phyloP scores from a whole-genome alignment of 2,329 filamentous ascomycete species.

The Talaromyces pinophilus region DNA sequence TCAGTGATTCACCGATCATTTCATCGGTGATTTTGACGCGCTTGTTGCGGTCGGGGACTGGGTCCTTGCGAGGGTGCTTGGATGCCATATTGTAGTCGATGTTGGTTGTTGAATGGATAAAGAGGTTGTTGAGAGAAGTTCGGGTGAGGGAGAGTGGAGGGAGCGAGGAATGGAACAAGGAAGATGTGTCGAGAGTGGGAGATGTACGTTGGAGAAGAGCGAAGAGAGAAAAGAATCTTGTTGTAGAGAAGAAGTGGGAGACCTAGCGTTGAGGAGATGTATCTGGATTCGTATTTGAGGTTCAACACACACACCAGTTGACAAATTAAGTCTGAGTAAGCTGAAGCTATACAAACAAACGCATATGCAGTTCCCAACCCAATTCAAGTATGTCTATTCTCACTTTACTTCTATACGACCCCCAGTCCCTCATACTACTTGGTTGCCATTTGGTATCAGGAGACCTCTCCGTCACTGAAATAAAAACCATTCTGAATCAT shows the following conservation, averaged over 20 bases:
- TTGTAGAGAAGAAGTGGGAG: too few relatives aligned
- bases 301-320: not conserved
- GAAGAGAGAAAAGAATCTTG: not conserved
- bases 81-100: not conserved
- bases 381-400: not conserved
- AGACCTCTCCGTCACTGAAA: not conserved
- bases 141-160: not conserved
- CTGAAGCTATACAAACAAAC: not conserved
- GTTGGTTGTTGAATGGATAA: not conserved
- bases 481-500: not conserved
- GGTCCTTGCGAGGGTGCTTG: not conserved
- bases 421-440: not conserved
- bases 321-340: not conserved
- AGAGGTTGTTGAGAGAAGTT: not conserved
- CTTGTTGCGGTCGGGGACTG: slow-evolving; percentile 11
- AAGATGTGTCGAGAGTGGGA: not conserved
- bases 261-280: too few relatives aligned
- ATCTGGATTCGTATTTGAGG: too few relatives aligned
- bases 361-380: not conserved
- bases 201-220: not conserved
- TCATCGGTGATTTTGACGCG: slow-evolving; percentile 18
- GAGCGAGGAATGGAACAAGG: not conserved
- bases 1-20: slow-evolving; percentile 7
- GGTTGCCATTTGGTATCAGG: not conserved
- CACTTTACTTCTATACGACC: not conserved